These are phyloP conservation scores for Neonectria coccinea DNA, from an alignment of 2,329 filamentous ascomycete genomes.

Conservation along the genomic window DNA sequence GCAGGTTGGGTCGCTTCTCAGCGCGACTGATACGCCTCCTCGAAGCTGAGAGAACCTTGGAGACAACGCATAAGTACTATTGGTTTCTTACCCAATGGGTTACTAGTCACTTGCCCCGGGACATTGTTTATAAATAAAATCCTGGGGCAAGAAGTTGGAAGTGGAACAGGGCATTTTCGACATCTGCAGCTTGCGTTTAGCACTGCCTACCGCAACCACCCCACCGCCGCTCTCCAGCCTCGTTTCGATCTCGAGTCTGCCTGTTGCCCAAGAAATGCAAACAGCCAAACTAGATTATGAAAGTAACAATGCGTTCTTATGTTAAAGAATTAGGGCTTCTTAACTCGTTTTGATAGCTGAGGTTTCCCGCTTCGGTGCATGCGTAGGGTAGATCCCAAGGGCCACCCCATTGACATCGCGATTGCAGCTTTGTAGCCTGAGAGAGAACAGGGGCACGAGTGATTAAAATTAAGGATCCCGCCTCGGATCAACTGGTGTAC, in stretches of 20 bases:
- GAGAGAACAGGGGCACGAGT: no score
- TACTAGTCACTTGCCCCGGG: not conserved
- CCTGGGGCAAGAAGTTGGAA: not conserved
- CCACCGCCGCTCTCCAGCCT: not conserved
- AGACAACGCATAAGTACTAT: not conserved
- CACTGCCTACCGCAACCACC: not conserved
- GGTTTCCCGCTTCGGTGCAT: not conserved
- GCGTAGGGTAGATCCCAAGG: not conserved
- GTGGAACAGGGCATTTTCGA: not conserved
- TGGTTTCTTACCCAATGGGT: not conserved
- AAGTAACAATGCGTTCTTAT: not conserved
- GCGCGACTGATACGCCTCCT: no score
- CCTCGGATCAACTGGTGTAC: no score
- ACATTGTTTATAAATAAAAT: not conserved
- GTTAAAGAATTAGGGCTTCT: not conserved
- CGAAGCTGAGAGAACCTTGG: not conserved
- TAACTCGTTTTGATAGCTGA: not conserved
- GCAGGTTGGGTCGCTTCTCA: not conserved
- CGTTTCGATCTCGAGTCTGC: not conserved
- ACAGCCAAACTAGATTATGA: not conserved
- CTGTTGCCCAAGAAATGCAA: not conserved
- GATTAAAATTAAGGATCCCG: no score
- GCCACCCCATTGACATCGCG: no score
- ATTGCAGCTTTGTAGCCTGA: no score
- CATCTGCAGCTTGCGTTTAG: not conserved